Conservation (phyloP, 805 yeast genomes). For the Yamadazyma sp. region DNA sequence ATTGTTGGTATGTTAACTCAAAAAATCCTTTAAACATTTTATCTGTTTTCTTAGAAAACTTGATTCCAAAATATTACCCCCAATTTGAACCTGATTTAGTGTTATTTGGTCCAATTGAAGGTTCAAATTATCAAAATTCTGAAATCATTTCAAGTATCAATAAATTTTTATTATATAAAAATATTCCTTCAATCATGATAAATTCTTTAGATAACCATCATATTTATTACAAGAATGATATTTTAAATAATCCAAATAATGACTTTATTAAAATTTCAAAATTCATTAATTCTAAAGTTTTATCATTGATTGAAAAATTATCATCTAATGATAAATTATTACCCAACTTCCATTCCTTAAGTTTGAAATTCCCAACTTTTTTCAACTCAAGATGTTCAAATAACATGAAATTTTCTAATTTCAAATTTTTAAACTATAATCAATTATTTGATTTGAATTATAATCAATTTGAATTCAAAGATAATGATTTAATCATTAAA, state of each 20-base stretch:
- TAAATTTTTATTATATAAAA: slow-evolving; percentile 7
- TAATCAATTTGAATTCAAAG: slow-evolving; percentile 6
- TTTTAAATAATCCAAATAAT: slow-evolving; percentile 17
- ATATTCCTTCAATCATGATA: slow-evolving; percentile 20
- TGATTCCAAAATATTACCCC: slow-evolving; percentile 24
- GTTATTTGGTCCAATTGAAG: slow-evolving; percentile 34
- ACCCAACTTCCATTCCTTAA: slow-evolving; percentile 9
- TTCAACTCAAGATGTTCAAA: slow-evolving; percentile 7
- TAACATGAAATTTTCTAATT: not conserved
- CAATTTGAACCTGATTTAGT: slow-evolving; percentile 30
- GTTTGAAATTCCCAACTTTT: slow-evolving; percentile 11
- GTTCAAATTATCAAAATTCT: slow-evolving; percentile 6
- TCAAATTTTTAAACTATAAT: slow-evolving; percentile 3
- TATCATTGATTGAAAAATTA: slow-evolving; percentile 18
- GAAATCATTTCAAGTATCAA: slow-evolving; percentile 4
- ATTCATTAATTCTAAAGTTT: slow-evolving; percentile 23
- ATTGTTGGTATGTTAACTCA: slow-evolving; percentile 34
- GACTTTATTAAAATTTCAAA: slow-evolving; percentile 19
- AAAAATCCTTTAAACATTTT: slow-evolving; percentile 22
- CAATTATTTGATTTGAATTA: slow-evolving; percentile 6
- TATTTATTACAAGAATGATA: slow-evolving; percentile 33
- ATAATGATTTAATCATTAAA: slow-evolving; percentile 1
- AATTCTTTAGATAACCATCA: slow-evolving; percentile 25
- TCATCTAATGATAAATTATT: slow-evolving; percentile 3
- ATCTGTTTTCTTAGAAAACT: slow-evolving; percentile 21